Base-by-base conservation (phyloP, 2,329 filamentous ascomycete genomes). In the Hymenoscyphus fructigenus region DNA sequence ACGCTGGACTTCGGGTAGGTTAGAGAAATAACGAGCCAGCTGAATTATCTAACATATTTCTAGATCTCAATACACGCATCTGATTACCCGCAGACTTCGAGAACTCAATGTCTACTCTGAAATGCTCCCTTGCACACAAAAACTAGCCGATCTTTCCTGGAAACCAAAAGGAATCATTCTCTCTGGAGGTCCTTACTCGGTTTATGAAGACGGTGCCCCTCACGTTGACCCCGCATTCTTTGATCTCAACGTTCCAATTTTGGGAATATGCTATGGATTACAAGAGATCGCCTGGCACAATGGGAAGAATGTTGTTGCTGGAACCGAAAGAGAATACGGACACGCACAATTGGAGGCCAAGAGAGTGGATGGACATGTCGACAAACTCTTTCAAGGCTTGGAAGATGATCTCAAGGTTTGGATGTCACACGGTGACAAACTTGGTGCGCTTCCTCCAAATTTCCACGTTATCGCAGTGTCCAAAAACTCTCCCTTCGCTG, bases 341-440 rank as follows among this genome's bases (percentile, higher is more conserved):
- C 73, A 72, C 64, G 70, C 73, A 6, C 65, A 71, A 47, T 75
- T 96, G 61, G 85, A 83, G 66, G 83, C 91, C 36, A 79, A 86
- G 67, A 84, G 84, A 68, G 47, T 82, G 59, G 79, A 82, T 68
- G 76, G 80, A 58, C 88, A 92, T 73, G 88, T 91, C 70, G 90
- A 97, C 76, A 83, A 85, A 58, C 86, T 98, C 26, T 97, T 97
- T 77, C 83, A 86, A 32, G 91, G 88, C 17, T 75, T 97, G 12
- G 89, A 88, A 65, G 88, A 91, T 66, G 80, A 86, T 60, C 83
- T 91, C 72, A 84, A 90, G 65, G 81, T 91, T 15, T 94, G 86
- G 84, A 97, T 97, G 93, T 91, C 86, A 70, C 94, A 98, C 76
- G 89, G 88, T 65, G 93, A 97, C 79, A 96, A 96, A 82, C 85